Evolutionary conservation across 495 filamentous ascomycete genomes (phyloP).

Genomic region (Penicillium antarcticum): DNA sequence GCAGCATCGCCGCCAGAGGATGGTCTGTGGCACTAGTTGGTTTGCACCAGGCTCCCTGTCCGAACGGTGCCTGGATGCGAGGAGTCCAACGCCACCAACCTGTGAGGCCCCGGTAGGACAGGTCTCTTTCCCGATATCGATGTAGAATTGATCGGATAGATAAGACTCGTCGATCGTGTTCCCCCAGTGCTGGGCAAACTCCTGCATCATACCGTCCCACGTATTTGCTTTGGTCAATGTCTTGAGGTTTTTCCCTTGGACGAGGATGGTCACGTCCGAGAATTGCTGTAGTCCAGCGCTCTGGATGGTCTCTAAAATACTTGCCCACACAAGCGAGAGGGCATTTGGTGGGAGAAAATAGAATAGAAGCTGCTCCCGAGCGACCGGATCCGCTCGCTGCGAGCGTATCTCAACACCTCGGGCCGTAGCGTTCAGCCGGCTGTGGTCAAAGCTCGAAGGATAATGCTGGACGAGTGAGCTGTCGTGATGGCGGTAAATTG

Average conservation of each 20-base stretch:
- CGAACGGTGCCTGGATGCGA: too few species aligned
- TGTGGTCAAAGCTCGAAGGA: slow-evolving; percentile 5
- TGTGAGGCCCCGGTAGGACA: background rate
- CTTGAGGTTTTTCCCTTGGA: slow-evolving; percentile 3
- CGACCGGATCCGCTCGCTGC: background rate
- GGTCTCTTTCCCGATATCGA: slow-evolving; percentile 2
- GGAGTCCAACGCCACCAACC: background rate
- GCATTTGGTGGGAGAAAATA: background rate
- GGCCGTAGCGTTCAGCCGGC: background rate
- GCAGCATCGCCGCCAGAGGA: too few species aligned
- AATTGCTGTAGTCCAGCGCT: background rate
- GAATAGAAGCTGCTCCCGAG: background rate
- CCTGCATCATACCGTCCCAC: background rate
- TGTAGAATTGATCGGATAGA: background rate
- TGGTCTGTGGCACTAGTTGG: too few species aligned
- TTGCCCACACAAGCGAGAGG: background rate
- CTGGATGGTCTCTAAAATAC: background rate
- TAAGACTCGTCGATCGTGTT: background rate
- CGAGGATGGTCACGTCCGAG: background rate
- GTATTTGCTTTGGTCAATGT: slow-evolving; percentile 1
- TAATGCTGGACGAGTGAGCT: background rate
- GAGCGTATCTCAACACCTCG: background rate
- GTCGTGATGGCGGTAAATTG: background rate
- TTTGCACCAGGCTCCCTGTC: too few species aligned
- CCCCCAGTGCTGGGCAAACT: background rate